A percentile compares a stretch with the other conserved stretches of the same genome.
These are phyloP conservation scores for Penicillium sp. DNA, from an alignment of 2,329 filamentous ascomycete species.

Conservation along the genomic window DNA sequence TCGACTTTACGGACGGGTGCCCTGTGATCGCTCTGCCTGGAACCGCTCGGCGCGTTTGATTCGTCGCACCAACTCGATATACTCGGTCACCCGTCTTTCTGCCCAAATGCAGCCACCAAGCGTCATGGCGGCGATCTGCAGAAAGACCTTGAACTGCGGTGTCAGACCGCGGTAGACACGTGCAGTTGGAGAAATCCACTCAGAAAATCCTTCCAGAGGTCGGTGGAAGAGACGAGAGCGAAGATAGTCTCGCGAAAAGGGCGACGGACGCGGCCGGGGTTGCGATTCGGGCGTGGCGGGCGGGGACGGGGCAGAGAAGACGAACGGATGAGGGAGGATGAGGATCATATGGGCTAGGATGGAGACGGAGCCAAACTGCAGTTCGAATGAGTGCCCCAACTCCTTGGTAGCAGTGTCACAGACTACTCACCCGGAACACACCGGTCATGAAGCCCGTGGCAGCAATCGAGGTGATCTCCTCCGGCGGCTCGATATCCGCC, in stretches of 20 bases:
- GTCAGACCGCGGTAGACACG: conserved; percentile 49
- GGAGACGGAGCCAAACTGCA: conserved; percentile 47
- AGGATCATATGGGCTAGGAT: conserved; percentile 47
- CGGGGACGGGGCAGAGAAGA: conserved; percentile 34
- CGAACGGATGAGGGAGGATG: conserved; percentile 43
- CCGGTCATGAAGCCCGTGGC: conserved; percentile 45
- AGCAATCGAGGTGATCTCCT: conserved; percentile 42
- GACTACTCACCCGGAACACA: conserved; percentile 40
- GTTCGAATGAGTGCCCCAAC: not conserved
- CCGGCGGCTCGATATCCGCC: conserved; percentile 42
- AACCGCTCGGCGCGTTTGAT: conserved; percentile 42
- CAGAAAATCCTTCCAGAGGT: conserved; percentile 50
- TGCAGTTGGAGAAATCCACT: conserved; percentile 44
- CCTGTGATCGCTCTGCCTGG: conserved; percentile 29
- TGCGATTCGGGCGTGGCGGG: conserved; percentile 23
- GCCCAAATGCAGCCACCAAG: conserved; percentile 51
- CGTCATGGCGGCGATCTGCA: conserved; percentile 49
- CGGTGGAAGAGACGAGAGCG: conserved; percentile 37
- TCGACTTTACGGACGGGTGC: conserved; percentile 10
- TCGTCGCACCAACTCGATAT: conserved; percentile 43
- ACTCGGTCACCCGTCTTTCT: conserved; percentile 47
- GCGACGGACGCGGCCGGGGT: conserved; percentile 22
- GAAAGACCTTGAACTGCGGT: conserved; percentile 50
- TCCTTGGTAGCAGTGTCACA: conserved; percentile 2
- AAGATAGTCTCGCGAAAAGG: conserved; percentile 31